Evolutionary conservation across 495 filamentous ascomycete species (phyloP), one percentile per base, ranked within the genome.

Genomic region (Pyrenopolyporus hunteri): DNA sequence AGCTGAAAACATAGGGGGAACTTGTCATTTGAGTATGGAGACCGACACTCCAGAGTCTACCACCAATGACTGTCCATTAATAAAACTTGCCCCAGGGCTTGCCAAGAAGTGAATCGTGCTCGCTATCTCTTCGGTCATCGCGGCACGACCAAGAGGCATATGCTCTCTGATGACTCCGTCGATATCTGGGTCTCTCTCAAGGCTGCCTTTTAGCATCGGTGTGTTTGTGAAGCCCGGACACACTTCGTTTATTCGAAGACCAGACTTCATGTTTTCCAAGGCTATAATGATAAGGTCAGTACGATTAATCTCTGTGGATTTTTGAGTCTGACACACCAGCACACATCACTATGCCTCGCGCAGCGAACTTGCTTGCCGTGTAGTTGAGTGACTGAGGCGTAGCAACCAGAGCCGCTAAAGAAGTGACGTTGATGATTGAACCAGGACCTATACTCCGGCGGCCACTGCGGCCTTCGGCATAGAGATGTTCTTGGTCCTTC

Each of bases 371-470:
- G 4, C 76, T 74, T 1, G 80, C 73, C 0, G 70, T 74, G 47
- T 83, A 83, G 0, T 70, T 71, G 23, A 73, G 64, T 0, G 73
- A 67, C 1, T 74, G 68, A 0, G 76, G 64, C 0, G 72, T 68
- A 0, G 67, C 66, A 3, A 77, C 39, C 2, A 75, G 55, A 1
- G 78, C 76, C 16, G 73, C 77, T 17, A 78, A 69, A 6, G 77
- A 80, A 8, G 78, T 78, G 22, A 81, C 72, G 32, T 77, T 78
- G 25, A 83, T 73, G 26, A 84, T 82, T 0, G 73, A 74, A 2
- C 82, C 80, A 6, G 75, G 62, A 1, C 68, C 70, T 11, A 70
- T 31, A 11, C 58, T 64, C 6, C 69, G 62, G 2, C 47, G 42
- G 7, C 58, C 56, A 19, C 11, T 54, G 2, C 61, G 50, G 2